These are phyloP conservation scores for Crithidia expoeki DNA, from an alignment of 208 protist genomes.

Conservation along the genomic window DNA sequence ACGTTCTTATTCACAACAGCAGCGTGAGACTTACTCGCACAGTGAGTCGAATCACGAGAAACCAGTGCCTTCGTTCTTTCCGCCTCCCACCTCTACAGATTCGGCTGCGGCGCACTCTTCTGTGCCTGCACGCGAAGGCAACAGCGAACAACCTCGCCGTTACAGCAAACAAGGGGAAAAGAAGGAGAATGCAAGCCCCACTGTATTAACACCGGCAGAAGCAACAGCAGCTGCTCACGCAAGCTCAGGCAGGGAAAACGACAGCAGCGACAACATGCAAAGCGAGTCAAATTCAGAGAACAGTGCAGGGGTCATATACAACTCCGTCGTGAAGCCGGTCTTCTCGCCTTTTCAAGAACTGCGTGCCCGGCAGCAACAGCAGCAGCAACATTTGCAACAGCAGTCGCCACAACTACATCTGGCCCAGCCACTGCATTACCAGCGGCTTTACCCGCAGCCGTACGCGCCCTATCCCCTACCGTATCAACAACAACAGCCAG, in stretches of 20 bases:
- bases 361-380: background rate
- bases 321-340: constrained; percentile 10
- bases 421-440: background rate
- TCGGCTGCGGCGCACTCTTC: too few species aligned
- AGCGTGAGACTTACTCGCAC: too few species aligned
- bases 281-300: background rate
- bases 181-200: too few species aligned
- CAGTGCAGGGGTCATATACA: background rate
- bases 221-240: background rate
- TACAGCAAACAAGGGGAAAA: too few species aligned
- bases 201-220: too few species aligned
- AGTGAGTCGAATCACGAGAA: too few species aligned
- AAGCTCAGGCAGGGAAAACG: background rate
- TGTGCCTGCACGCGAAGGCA: too few species aligned
- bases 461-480: background rate
- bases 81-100: too few species aligned
- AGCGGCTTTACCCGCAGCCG: background rate
- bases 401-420: background rate
- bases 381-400: background rate
- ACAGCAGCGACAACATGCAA: background rate
- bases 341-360: constrained; percentile 6
- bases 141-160: too few species aligned
- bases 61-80: too few species aligned
- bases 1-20: background rate
- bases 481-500: background rate